Conservation (phyloP, 1,139 yeast genomes). For the Magnusiomyces magnusii region DNA sequence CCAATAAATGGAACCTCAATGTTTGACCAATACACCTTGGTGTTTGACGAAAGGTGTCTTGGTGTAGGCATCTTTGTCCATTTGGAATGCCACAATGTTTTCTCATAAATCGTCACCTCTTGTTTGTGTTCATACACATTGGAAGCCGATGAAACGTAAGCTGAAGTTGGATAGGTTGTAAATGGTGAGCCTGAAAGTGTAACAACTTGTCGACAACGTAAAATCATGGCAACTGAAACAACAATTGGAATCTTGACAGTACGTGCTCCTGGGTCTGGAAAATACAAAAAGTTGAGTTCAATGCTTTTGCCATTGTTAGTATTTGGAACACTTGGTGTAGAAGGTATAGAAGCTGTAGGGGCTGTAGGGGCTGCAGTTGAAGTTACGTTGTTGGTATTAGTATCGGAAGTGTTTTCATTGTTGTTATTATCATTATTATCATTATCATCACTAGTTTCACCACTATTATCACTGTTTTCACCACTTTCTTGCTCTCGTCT, state of each 20-base stretch:
- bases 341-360: no score
- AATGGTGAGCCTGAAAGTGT: not conserved
- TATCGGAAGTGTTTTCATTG: not conserved
- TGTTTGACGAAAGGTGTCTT: not conserved
- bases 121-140: not conserved
- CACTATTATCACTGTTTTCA: not conserved
- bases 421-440: not conserved
- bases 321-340: not conserved
- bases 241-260: not conserved
- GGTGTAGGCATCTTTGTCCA: not conserved
- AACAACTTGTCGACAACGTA: conserved; percentile 1
- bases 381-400: not conserved
- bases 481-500: not conserved
- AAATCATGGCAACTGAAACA: not conserved
- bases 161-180: not conserved
- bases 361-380: not conserved
- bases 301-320: conserved; percentile 1
- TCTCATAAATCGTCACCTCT: not conserved
- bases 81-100: not conserved
- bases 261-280: conserved; percentile 9
- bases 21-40: not conserved
- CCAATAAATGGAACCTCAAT: not conserved
- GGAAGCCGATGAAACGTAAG: not conserved
- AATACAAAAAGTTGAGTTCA: conserved; percentile 9
- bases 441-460: not conserved